Conservation (phyloP, 805 yeast species). For the Wickerhamiella sergipiensis region DNA sequence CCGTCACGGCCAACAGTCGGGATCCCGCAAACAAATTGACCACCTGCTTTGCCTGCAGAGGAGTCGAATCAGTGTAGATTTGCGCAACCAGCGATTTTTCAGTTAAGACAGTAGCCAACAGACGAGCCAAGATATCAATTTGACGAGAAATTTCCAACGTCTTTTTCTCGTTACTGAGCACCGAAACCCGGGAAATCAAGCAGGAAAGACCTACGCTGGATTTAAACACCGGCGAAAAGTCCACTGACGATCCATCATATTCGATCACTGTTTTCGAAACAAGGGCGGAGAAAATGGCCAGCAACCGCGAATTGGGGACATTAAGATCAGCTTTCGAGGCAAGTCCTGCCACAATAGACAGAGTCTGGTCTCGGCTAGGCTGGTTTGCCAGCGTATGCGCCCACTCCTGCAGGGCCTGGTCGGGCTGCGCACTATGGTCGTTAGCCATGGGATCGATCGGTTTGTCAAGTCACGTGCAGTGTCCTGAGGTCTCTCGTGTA, state of each 20-base stretch:
- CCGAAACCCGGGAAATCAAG: not conserved
- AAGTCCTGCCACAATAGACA: not conserved
- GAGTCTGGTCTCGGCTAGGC: not conserved
- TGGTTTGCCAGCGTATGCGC: not conserved
- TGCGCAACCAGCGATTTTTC: not conserved
- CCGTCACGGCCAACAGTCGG: constrained; percentile 4
- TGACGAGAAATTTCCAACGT: no score
- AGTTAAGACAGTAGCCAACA: not conserved
- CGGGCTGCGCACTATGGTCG: not conserved
- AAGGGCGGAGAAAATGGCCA: not conserved
- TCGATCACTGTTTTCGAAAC: not conserved
- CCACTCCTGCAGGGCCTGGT: not conserved
- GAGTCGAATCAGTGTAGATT: not conserved
- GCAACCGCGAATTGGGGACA: not conserved
- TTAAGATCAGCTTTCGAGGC: not conserved
- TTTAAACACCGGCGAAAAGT: not conserved
- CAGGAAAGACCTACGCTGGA: not conserved
- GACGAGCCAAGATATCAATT: not conserved
- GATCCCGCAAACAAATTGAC: constrained; percentile 10
- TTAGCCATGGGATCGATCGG: not conserved
- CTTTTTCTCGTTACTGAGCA: not conserved
- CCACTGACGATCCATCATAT: not conserved
- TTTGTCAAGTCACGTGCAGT: not conserved
- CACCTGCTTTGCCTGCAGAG: not conserved
- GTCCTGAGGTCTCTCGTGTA: not conserved